These are phyloP conservation scores for Wickerhamomyces silvicola DNA, from an alignment of 805 yeast species.

Conservation along the genomic window DNA sequence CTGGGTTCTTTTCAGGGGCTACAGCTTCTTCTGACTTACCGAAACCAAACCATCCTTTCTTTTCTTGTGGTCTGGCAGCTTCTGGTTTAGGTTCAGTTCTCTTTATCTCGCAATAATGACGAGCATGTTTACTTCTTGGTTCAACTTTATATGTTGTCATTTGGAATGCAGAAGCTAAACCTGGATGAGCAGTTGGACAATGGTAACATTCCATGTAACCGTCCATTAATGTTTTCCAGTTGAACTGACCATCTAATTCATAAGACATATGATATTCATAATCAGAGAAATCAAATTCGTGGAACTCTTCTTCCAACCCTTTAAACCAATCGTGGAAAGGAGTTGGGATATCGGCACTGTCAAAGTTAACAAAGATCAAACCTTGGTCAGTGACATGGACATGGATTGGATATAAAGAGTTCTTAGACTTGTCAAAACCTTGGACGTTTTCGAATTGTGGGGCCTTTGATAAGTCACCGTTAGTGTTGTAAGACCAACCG, in stretches of 20 bases:
- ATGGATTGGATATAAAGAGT: constrained; percentile 48
- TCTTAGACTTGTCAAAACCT: constrained; percentile 50
- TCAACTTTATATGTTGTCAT: constrained; percentile 63
- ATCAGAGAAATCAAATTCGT: constrained; percentile 53
- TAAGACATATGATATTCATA: constrained; percentile 61
- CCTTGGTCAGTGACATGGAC: constrained; percentile 53
- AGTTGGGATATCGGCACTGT: constrained; percentile 31
- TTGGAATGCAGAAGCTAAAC: constrained; percentile 47
- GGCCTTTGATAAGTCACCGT: constrained; percentile 52
- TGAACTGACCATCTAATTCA: constrained; percentile 56
- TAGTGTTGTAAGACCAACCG: constrained; percentile 62
- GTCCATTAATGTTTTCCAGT: constrained; percentile 64
- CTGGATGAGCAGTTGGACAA: constrained; percentile 65
- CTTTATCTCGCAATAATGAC: constrained; percentile 54
- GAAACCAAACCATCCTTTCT: constrained; percentile 47
- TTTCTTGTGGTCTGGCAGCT: constrained; percentile 24
- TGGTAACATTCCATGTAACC: constrained; percentile 66
- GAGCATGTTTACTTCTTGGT: constrained; percentile 51
- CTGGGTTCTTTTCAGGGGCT: constrained; percentile 39
- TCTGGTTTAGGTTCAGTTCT: constrained; percentile 28
- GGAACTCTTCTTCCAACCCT: constrained; percentile 46
- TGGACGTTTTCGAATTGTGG: constrained; percentile 56
- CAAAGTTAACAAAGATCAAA: constrained; percentile 50
- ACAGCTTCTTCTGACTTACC: constrained; percentile 27
- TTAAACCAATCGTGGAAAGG: constrained; percentile 47